Evolutionary conservation across 192 early-diverging fungal species (phyloP), one percentile per base, ranked within the genome.

Genomic region (Nowakowskiella sp.): DNA sequence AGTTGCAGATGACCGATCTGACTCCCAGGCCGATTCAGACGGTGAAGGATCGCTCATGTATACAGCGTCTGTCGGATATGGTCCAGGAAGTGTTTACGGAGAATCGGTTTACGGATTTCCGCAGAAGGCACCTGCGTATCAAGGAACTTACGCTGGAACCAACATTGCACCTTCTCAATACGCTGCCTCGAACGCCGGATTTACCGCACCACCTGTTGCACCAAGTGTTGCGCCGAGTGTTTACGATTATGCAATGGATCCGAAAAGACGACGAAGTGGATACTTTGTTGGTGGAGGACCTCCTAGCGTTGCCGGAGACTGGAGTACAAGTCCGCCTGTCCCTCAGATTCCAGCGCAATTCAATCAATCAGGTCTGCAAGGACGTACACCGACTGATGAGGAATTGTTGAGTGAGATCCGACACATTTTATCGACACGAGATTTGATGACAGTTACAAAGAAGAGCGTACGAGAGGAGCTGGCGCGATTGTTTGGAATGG

Each of bases 381-480:
- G 67, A 6, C 51, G 54, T n/a, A 59, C 65, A 16, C 75, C 75
- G 6, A 49, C 60, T 27, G 75, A 77, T 39, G 66, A 73, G 31
- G 66, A 77, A 51, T 60, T 77, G 30, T 50, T 77, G n/a, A 25
- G 26, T 4, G 60, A 71, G 47, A 65, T 78, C 50, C 53, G 69
- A 29, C 84, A 85, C 44, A 90, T 99, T 28, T 78, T 99, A 16
- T 72, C 84, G 10, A 88, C 86, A 0, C 87, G 90, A 5, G 90
- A 99, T 58, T 66, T 99, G 50, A 97, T 96, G 94, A 87, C 80
- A 24, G 87, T 99, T 23, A 99, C 96, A 33, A 92, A 97, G 72
- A 97, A 97, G 73, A 67, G 63, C 48, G 93, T 97, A n/a, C 79
- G 95, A 32, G 88, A 94, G 57, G 76, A 89, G 65, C 65, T 99